phyloP scores from a whole-genome alignment of 768 basidiomycete genomes.

The Phlebiopsis flavidoalba region DNA sequence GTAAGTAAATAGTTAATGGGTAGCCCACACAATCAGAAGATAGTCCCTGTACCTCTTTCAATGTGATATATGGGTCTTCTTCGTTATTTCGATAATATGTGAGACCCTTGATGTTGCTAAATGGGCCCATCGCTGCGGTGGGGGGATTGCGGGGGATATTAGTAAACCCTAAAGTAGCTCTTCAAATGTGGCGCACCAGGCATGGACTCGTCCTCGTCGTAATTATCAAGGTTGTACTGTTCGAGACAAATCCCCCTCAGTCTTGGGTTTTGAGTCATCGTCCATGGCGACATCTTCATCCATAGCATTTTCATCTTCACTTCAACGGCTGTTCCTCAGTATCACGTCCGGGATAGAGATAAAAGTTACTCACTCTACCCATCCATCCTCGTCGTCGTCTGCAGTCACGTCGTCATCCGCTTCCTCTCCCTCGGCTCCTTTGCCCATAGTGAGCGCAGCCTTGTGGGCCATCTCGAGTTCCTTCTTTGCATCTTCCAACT shows the following conservation, averaged over 20 bases:
- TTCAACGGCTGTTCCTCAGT: constrained; percentile 29
- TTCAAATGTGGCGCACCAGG: constrained; percentile 21
- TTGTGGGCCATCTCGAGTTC: constrained; percentile 81
- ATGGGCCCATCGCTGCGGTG: constrained; percentile 61
- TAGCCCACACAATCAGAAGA: not conserved
- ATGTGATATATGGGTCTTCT: constrained; percentile 94
- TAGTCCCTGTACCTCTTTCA: constrained; percentile 70
- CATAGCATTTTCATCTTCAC: constrained; percentile 57
- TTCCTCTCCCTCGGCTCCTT: constrained; percentile 59
- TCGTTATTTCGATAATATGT: constrained; percentile 88
- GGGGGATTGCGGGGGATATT: no score
- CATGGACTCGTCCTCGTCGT: constrained; percentile 70
- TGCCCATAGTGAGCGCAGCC: constrained; percentile 67
- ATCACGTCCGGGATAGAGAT: constrained; percentile 15
- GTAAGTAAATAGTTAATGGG: not conserved
- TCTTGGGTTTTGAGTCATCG: constrained; percentile 26
- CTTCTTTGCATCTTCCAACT: constrained; percentile 84
- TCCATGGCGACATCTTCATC: constrained; percentile 43
- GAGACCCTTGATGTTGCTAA: constrained; percentile 93
- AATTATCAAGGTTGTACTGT: constrained; percentile 86
- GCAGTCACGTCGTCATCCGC: constrained; percentile 51
- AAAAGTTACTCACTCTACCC: constrained; percentile 79
- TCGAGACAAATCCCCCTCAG: constrained; percentile 64
- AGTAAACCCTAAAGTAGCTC: not conserved
- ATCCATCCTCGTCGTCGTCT: constrained; percentile 45